phyloP scores from a whole-genome alignment of 78 protist species.

The Dictyostelium purpureum region DNA sequence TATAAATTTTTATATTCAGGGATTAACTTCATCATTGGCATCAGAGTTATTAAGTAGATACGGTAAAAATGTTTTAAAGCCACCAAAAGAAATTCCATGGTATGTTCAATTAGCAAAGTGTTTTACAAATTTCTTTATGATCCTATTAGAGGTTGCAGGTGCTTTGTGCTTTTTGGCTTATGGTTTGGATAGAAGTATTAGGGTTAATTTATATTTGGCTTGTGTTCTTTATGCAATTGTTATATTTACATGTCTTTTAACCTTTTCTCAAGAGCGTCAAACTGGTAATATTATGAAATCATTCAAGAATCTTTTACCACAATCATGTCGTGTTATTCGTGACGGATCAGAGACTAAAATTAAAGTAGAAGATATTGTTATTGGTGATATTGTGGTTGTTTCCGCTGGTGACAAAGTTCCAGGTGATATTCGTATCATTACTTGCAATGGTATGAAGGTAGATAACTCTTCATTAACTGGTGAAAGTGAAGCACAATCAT shows the following conservation, averaged over 20 bases:
- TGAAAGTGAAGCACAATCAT: constrained; percentile 91
- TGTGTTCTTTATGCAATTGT: constrained; percentile 93
- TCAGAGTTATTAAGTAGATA: background rate
- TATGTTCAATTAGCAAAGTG: constrained; percentile 26
- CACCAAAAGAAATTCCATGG: constrained; percentile 78
- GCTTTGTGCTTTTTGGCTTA: constrained; percentile 64
- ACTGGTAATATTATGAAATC: constrained; percentile 87
- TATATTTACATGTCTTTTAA: constrained; percentile 89
- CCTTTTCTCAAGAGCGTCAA: constrained; percentile 90
- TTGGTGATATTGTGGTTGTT: constrained; percentile 85
- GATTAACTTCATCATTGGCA: constrained; percentile 38
- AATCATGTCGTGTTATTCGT: constrained; percentile 79
- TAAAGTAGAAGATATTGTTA: constrained; percentile 41
- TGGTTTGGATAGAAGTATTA: constrained; percentile 35
- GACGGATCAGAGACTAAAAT: constrained; percentile 77
- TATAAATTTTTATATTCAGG: background rate
- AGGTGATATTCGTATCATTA: constrained; percentile 93
- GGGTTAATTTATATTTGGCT: constrained; percentile 87
- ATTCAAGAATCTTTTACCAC: constrained; percentile 87
- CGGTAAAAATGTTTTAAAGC: constrained; percentile 63
- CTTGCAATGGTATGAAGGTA: constrained; percentile 78
- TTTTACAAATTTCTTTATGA: constrained; percentile 75
- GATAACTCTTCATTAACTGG: constrained; percentile 96
- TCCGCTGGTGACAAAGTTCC: constrained; percentile 87
- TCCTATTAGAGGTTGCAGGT: constrained; percentile 68